A percentile compares a stretch with the other conserved stretches of the same genome.
Conservation (phyloP, 2,329 filamentous ascomycete genomes). For the Ceratocystis eucalypticola region DNA sequence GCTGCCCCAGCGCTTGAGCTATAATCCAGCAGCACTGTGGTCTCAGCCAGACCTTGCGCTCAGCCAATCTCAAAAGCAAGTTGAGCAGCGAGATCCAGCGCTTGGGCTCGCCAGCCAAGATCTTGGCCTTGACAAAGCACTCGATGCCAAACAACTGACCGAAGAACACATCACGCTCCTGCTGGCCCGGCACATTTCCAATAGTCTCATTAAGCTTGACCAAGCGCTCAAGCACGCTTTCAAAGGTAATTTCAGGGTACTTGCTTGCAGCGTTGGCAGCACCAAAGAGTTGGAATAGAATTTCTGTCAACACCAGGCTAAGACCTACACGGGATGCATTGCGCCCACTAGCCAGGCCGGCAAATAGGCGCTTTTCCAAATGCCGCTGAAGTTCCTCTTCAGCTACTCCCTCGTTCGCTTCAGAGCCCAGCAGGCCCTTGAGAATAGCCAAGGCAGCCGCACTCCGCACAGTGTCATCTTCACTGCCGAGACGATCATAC, state of each 20-base stretch:
- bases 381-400: constrained; percentile 45
- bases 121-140: constrained; percentile 66
- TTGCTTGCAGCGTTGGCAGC: constrained; percentile 32
- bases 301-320: constrained; percentile 73
- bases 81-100: constrained; percentile 58
- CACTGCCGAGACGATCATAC: constrained; percentile 49
- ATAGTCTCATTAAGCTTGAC: constrained; percentile 42
- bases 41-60: constrained; percentile 77
- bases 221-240: constrained; percentile 39
- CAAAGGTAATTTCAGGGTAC: constrained; percentile 42
- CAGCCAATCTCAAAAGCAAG: constrained; percentile 57
- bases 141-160: constrained; percentile 80
- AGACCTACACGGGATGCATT: constrained; percentile 84
- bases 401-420: constrained; percentile 25
- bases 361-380: constrained; percentile 57
- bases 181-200: constrained; percentile 48
- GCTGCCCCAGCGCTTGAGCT: constrained; percentile 55
- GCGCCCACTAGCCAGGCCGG: constrained; percentile 76
- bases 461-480: constrained; percentile 42
- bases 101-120: constrained; percentile 47
- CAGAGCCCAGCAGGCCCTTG: constrained; percentile 38
- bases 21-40: constrained; percentile 78
- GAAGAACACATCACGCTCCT: constrained; percentile 73
- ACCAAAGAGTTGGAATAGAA: constrained; percentile 58
- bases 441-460: constrained; percentile 46